phyloP scores from a whole-genome alignment of 2,329 filamentous ascomycete species.

The Talaromyces sp. region DNA sequence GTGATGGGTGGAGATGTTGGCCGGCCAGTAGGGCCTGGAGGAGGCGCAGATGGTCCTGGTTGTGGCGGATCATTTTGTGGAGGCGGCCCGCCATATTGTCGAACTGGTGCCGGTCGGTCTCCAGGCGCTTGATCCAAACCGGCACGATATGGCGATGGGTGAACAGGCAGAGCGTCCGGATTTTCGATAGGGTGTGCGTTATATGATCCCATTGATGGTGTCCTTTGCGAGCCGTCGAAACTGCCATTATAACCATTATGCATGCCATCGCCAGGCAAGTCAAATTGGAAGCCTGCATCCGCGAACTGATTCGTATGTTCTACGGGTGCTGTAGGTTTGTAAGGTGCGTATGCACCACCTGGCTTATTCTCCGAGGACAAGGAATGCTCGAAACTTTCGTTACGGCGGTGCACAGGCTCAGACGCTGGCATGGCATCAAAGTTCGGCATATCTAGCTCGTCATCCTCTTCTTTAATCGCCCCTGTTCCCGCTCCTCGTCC shows the following conservation, averaged over 20 bases:
- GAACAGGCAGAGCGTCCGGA: slow-evolving; percentile 56
- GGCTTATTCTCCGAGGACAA: slow-evolving; percentile 8
- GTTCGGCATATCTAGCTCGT: slow-evolving; percentile 62
- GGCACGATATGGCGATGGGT: slow-evolving; percentile 56
- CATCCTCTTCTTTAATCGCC: slow-evolving; percentile 34
- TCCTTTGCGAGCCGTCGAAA: slow-evolving; percentile 10
- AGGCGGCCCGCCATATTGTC: slow-evolving; percentile 48
- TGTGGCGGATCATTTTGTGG: slow-evolving; percentile 33
- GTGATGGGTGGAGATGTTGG: slow-evolving; percentile 63
- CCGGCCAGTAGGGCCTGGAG: slow-evolving; percentile 25
- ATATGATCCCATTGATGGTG: slow-evolving; percentile 15
- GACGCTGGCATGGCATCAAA: slow-evolving; percentile 55
- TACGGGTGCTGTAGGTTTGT: slow-evolving; percentile 36
- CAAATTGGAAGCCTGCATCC: slow-evolving; percentile 65
- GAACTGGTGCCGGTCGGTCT: slow-evolving; percentile 51
- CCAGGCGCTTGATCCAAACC: slow-evolving; percentile 44
- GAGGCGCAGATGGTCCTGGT: slow-evolving; percentile 27
- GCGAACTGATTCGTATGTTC: slow-evolving; percentile 49
- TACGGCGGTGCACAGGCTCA: slow-evolving; percentile 17
- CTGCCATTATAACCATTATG: slow-evolving; percentile 2
- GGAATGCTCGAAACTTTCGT: slow-evolving; percentile 19
- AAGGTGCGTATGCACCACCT: slow-evolving; percentile 37
- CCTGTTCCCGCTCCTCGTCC: slow-evolving; percentile 35
- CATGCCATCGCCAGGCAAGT: slow-evolving; percentile 55
- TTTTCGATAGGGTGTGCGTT: slow-evolving; percentile 26